Conservation (phyloP, 176 grass and related monocot species). For the Aechmea fasciata region DNA sequence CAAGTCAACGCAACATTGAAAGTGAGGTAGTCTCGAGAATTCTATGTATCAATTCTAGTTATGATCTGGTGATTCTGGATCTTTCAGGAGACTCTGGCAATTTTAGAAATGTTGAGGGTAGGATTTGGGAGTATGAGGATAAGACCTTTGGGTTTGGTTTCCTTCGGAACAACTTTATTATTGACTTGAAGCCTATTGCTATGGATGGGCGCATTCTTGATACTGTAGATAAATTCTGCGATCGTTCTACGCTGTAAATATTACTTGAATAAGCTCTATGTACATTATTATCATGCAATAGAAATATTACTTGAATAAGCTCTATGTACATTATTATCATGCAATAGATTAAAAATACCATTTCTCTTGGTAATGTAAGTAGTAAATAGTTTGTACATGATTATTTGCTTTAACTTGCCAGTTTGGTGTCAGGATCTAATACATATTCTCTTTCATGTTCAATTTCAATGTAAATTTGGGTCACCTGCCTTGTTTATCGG, state of each 20-base stretch:
- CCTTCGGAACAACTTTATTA: constrained; percentile 57
- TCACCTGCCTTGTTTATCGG: no score
- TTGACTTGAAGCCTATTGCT: constrained; percentile 62
- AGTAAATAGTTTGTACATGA: no score
- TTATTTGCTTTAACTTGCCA: no score
- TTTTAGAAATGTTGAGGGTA: constrained; percentile 56
- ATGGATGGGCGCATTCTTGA: constrained; percentile 60
- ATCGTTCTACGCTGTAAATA: constrained; percentile 32
- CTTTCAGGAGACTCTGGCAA: constrained; percentile 25
- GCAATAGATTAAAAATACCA: constrained; percentile 31
- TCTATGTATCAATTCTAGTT: constrained; percentile 68
- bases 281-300: constrained; percentile 16
- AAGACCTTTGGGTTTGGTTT: constrained; percentile 91
- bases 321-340: constrained; percentile 26
- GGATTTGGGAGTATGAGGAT: constrained; percentile 90
- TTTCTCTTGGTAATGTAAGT: constrained; percentile 2
- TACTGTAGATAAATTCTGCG: constrained; percentile 26
- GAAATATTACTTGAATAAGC: constrained; percentile 30
- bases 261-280: constrained; percentile 26
- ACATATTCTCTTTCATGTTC: no score
- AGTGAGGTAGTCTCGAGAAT: constrained; percentile 44
- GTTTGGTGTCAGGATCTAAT: no score
- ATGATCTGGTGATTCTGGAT: constrained; percentile 53
- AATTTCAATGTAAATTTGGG: no score
- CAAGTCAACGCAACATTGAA: constrained; percentile 2